Evolutionary conservation across 225 moss, liverwort and hornwort species (phyloP), one percentile per base, ranked within the genome.

Genomic region (Pleurozium schreberi): DNA sequence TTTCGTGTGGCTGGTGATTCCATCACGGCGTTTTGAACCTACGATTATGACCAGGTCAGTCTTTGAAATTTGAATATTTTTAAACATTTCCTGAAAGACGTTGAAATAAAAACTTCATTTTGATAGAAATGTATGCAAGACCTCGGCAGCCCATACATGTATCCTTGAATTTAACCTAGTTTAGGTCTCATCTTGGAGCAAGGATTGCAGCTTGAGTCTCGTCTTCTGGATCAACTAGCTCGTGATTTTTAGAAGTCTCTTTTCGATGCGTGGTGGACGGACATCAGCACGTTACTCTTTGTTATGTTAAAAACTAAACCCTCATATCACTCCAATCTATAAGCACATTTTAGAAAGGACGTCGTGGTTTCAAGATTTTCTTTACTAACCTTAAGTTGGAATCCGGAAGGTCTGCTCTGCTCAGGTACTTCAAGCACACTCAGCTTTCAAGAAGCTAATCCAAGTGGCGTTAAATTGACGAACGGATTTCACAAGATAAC

Each of bases 401-500:
- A 82, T 70, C 50, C 49, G 42, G 64, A 85, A 80, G 65, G 43
- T 62, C 70, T 87, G 57, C 80, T 43, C 87, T 81, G 74, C 86
- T 59, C 88, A 66, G 83, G 80, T 67, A 86, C 43, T 84, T 73
- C 23, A 50, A 84, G 79, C 79, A n/a, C 38, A 55, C 50, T 43
- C 73, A 42, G n/a, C 85, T 90, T 52, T 80, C 60, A 79, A 77
- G 79, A 45, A 47, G 47, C 28, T 36, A 33, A 70, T 82, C 45
- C 65, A 55, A 64, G 74, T 34, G 88, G 73, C 65, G 47, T 55
- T 14, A 53, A 58, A 8, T 65, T 38, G 84, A 81, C 40, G 31
- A 71, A 75, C 31, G 52, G 67, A n/a, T 86, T 83, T 94, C 71
- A 94, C 62, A 87, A 76, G 28, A 81, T 62, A 74, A 94, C 64